Conservation (phyloP, 2,329 filamentous ascomycete genomes). For the Trichoderma atrobrunneum region DNA sequence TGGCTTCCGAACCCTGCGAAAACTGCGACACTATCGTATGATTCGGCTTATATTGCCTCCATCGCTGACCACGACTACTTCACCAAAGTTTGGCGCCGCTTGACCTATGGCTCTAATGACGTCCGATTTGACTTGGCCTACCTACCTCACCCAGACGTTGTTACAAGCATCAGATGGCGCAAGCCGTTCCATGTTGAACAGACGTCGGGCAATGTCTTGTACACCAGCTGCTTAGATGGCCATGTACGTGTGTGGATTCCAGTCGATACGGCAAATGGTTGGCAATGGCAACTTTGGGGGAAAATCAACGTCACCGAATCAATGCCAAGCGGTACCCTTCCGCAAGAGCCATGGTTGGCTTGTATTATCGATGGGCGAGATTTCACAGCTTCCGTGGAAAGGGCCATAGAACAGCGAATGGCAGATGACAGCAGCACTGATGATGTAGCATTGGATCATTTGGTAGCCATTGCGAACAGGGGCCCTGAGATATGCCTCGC, state of each 20-base stretch:
- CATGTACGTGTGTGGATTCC: slow-evolving; percentile 80
- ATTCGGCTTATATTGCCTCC: slow-evolving; percentile 82
- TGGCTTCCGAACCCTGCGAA: slow-evolving; percentile 69
- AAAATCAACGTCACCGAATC: slow-evolving; percentile 73
- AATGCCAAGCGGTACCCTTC: slow-evolving; percentile 48
- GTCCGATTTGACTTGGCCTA: slow-evolving; percentile 89
- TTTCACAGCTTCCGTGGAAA: slow-evolving; percentile 73
- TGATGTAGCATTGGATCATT: slow-evolving; percentile 73
- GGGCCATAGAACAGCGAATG: slow-evolving; percentile 61
- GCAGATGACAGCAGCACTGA: slow-evolving; percentile 58
- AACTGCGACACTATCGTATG: slow-evolving; percentile 77
- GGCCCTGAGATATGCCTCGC: slow-evolving; percentile 85
- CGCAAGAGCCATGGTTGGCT: slow-evolving; percentile 40
- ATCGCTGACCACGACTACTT: slow-evolving; percentile 74
- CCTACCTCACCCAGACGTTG: slow-evolving; percentile 74
- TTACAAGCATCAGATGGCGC: slow-evolving; percentile 87
- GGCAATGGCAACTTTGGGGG: slow-evolving; percentile 76
- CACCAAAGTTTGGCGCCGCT: slow-evolving; percentile 87
- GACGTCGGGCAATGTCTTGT: slow-evolving; percentile 79
- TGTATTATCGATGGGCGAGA: slow-evolving; percentile 82
- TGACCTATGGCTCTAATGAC: slow-evolving; percentile 79
- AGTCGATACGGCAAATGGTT: slow-evolving; percentile 66
- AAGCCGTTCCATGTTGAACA: slow-evolving; percentile 74
- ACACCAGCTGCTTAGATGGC: slow-evolving; percentile 81
- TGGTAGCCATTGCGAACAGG: slow-evolving; percentile 81